A percentile compares a stretch with the other conserved stretches of the same genome.
phyloP scores from a whole-genome alignment of 768 basidiomycete genomes.

The Punctularia strigosozonata region DNA sequence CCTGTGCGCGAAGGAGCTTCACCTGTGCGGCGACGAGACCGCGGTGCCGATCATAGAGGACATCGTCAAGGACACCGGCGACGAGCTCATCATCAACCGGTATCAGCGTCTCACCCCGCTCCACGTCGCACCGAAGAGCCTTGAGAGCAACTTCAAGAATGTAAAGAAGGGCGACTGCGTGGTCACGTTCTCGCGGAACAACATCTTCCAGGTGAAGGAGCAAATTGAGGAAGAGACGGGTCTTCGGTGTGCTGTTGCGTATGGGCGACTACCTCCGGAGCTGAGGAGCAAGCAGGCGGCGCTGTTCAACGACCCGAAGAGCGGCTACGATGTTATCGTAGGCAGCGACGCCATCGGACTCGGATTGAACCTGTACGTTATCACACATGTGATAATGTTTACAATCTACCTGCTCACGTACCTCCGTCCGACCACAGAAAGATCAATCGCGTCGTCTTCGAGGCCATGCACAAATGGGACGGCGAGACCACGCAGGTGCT shows the following conservation, averaged over 20 bases:
- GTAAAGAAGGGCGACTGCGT: constrained; percentile 82
- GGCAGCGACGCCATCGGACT: constrained; percentile 95
- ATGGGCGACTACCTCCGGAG: constrained; percentile 88
- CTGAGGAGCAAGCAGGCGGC: constrained; percentile 85
- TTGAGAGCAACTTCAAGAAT: constrained; percentile 46
- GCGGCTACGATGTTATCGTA: constrained; percentile 81
- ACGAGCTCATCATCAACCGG: constrained; percentile 67
- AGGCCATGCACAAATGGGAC: constrained; percentile 54
- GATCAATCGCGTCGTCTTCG: constrained; percentile 82
- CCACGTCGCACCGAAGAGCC: constrained; percentile 47
- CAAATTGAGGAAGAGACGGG: constrained; percentile 59
- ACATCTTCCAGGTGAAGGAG: constrained; percentile 71
- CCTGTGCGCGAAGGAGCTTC: constrained; percentile 65
- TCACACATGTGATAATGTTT: background rate
- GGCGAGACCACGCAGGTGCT: constrained; percentile 33
- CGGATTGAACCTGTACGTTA: constrained; percentile 87
- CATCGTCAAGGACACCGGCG: constrained; percentile 67
- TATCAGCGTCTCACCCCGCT: constrained; percentile 87
- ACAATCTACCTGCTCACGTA: constrained; percentile 3
- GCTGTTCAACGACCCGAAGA: constrained; percentile 77
- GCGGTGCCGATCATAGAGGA: constrained; percentile 70
- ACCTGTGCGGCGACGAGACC: constrained; percentile 92
- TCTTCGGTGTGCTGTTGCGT: constrained; percentile 81
- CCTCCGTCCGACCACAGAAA: constrained; percentile 41
- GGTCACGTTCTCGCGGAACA: constrained; percentile 69